Conservation (phyloP, 306 rosid species). For the Castanopsis chinensis region DNA sequence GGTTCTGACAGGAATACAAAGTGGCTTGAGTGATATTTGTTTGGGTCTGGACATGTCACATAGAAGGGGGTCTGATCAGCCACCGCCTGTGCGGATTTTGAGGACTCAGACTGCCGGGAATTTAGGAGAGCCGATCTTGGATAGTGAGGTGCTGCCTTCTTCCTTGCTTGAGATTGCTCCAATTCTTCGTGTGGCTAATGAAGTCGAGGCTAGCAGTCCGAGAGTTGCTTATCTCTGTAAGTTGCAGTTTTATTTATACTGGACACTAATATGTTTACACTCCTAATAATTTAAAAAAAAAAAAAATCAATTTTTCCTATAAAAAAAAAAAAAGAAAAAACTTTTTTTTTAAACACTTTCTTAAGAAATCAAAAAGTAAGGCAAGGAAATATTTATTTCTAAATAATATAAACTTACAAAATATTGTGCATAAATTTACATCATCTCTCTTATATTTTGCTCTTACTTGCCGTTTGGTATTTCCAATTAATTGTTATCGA, state of each 20-base stretch:
- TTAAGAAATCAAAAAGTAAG: no score
- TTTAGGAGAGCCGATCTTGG: slow-evolving; percentile 74
- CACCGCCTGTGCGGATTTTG: slow-evolving; percentile 57
- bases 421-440: no score
- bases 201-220: slow-evolving; percentile 72
- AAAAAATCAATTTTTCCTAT: no score
- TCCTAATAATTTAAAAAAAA: no score
- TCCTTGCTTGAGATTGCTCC: slow-evolving; percentile 51
- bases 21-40: slow-evolving; percentile 18
- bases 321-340: no score
- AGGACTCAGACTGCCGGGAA: slow-evolving; percentile 90
- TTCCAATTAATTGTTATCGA: no score
- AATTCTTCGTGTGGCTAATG: slow-evolving; percentile 63
- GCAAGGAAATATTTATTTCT: no score
- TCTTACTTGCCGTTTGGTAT: no score
- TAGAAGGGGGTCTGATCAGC: slow-evolving; percentile 72
- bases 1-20: slow-evolving; percentile 17
- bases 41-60: slow-evolving; percentile 63
- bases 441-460: no score
- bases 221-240: slow-evolving; percentile 96
- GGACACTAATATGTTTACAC: no score
- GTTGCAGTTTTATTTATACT: slow-evolving; percentile 32
- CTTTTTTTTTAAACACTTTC: no score
- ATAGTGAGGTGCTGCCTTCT: slow-evolving; percentile 96
- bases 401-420: no score